Base-by-base conservation (phyloP, 2,329 filamentous ascomycete species). In the Arthrinium phaeospermum region DNA sequence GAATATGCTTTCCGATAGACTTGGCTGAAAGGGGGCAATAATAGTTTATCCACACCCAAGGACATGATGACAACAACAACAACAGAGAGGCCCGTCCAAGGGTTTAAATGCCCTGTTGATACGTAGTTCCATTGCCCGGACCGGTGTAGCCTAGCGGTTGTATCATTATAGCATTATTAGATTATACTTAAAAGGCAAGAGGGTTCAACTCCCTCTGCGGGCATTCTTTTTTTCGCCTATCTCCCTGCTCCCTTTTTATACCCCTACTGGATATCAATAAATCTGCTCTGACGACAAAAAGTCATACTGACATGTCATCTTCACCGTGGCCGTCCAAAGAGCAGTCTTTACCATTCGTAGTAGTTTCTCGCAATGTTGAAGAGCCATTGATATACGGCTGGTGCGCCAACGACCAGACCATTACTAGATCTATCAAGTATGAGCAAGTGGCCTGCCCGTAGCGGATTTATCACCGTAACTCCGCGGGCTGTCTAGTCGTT, bases 131-230 rank as follows among this genome's bases (percentile, higher is more conserved):
- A 6, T 37, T 37, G 53, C 19, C 53, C 53, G 53, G 53, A 16
- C 30, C 53, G 27, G 27, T 34, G 24, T 34, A 57, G 51, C 27
- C 51, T 34, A 57, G 51, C 51, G 51, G 51, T 57, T 34, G 51
- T 57, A 57, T 19, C 27, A 22, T 49, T 49, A 49, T n/a, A 41
- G 37, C 10, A 41, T 41, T 10, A 51, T 24, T 51, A 24, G 22
- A 34, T 14, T 57, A 34, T 57, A 19, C 51, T 57, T 30, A 57
- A 19, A 19, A 34, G 51, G 51, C 51, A 57, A 57, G 51, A 57
- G 27, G 51, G 53, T 37, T 61, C 53, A 61, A 61, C 30, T 61
- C 51, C 51, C 27, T 61, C 53, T 61, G 53, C 53, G 30, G 51
- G 51, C 51, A 57, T n/a, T 3, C 14, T 61, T 61, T 37, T 37